phyloP scores from a whole-genome alignment of 2,329 filamentous ascomycete species.

The Aspergillus neotritici region DNA sequence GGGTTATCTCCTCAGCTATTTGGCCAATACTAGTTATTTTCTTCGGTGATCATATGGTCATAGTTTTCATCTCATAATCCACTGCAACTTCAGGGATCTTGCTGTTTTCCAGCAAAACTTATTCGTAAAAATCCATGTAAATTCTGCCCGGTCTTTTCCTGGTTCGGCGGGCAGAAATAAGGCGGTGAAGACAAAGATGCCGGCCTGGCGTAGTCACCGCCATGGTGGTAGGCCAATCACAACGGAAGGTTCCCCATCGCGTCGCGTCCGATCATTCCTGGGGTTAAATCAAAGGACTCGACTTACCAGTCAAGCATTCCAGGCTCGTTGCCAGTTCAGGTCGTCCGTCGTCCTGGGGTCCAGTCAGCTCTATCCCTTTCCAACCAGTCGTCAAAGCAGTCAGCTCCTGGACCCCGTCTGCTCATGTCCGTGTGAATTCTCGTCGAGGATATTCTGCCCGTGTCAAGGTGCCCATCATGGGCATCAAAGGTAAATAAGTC shows the following conservation, averaged over 20 bases:
- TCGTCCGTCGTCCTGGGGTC: slow-evolving; percentile 11
- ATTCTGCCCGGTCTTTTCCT: too few relatives aligned
- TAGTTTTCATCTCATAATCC: too few relatives aligned
- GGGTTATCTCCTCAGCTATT: too few relatives aligned
- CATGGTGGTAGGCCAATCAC: neutral
- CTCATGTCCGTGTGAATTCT: slow-evolving; percentile 12
- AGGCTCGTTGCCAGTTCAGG: slow-evolving; percentile 17
- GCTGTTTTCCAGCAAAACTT: too few relatives aligned
- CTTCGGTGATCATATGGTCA: too few relatives aligned
- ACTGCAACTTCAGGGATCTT: too few relatives aligned
- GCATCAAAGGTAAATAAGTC: slow-evolving; percentile 38
- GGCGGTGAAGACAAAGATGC: too few relatives aligned
- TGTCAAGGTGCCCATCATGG: slow-evolving; percentile 34
- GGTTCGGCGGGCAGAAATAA: too few relatives aligned
- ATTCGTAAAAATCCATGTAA: too few relatives aligned
- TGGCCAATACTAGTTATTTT: too few relatives aligned
- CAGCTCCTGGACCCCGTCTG: neutral
- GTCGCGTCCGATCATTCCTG: slow-evolving; percentile 27
- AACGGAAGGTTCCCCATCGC: slow-evolving; percentile 16
- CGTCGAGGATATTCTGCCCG: slow-evolving; percentile 24
- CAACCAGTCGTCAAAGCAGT: neutral
- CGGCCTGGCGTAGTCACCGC: too few relatives aligned
- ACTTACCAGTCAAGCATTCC: slow-evolving; percentile 26
- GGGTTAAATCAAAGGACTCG: slow-evolving; percentile 10
- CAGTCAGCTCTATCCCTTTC: slow-evolving; percentile 1